Base-by-base conservation (phyloP, 2,329 filamentous ascomycete species). In the Thielaviopsis populi region DNA sequence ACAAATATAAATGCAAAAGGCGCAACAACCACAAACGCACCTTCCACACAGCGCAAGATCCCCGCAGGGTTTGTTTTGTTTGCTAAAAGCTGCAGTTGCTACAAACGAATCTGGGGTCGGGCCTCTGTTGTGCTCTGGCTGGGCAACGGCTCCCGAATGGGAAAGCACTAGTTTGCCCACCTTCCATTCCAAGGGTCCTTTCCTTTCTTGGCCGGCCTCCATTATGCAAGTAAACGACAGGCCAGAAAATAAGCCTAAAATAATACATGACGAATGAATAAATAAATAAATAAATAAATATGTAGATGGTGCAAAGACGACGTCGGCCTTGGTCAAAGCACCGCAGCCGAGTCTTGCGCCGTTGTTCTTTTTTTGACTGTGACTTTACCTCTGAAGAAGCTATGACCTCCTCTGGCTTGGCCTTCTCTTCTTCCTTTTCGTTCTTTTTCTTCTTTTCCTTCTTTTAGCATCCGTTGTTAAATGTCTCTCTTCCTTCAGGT, bases 41-140 rank as follows among this genome's bases (percentile, higher is more conserved):
- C 15, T 33, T 17, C 24, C 17, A 30, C 27, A 33, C 53, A 37
- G 17, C 53, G 27, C 53, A 56, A 56, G 53, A 56, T 56, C 53
- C 53, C 11, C 53, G 24, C 53, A 56, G 53, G 53, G 53, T 56
- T 56, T 56, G 53, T 56, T 56, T 56, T 56, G 53, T 56, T 56
- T 56, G 53, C 15, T 37, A n/a, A n/a, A 10, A 37, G 30, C 30
- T n/a, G 53, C 17, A 56, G 53, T 56, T 56, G 53, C 53, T 56
- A 33, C 22, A 46, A 46, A 46, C 17, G 22, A 50, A 19, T 10
- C n/a, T 11, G 30, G 30, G 56, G 37, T 2, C 30, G 4, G n/a
- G 17, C 22, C 22, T 59, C 19, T 24, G 17, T 41, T 59, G 5
- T 30, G 33, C 56, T 40, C 56, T 27, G n/a, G 53, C 56, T 27